Base-by-base conservation (phyloP, 345 rosid genomes). In the Syzygium grande region DNA sequence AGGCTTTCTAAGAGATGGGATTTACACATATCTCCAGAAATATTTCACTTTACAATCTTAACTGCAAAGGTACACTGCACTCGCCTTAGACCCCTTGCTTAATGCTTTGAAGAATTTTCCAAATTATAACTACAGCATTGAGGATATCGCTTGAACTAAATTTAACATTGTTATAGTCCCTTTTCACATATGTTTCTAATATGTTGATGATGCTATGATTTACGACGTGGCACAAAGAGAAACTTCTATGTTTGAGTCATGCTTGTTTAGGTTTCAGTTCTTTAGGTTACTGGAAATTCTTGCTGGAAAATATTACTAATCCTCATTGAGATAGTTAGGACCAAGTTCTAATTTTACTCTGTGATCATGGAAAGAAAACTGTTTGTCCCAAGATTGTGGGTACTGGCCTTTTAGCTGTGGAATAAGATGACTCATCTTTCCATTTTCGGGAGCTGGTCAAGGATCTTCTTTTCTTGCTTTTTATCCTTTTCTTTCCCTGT, bases 1-100 rank as follows among this genome's bases (percentile, higher is more conserved):
- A 94, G 84, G 86, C 97, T 97, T 86, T 95, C 99, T 84, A 94
- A 95, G 90, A 97, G 93, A 94, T 97, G 97, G 99, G 98, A 97
- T 96, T 91, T 95, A 84, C 94, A 95, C 90, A 93, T 97, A 88
- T 92, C 97, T 85, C 96, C 99, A 29, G 93, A 93, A 86, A 85
- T 94, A 73, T 97, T 96, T 84, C 93, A 90, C 85, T 89, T 87
- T 63, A 95, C 98, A 68, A 87, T 96, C 85, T 89, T 91, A 91
- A 90, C 93, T 86, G 94, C 94, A 88, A 95, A 95, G 97, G 99
- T 95, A 91, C 86, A 90, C 85, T 51, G 87, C n/a, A 3, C 55
- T 88, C 65, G 23, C 27, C 27, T 52, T 85, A 56, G 49, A 73
- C 14, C 25, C 79, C 55, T 85, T 84, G 30, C 27, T 52, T 52